These are phyloP conservation scores for Stephania yunnanensis DNA, from an alignment of 164 flowering plant genomes.

Conservation along the genomic window DNA sequence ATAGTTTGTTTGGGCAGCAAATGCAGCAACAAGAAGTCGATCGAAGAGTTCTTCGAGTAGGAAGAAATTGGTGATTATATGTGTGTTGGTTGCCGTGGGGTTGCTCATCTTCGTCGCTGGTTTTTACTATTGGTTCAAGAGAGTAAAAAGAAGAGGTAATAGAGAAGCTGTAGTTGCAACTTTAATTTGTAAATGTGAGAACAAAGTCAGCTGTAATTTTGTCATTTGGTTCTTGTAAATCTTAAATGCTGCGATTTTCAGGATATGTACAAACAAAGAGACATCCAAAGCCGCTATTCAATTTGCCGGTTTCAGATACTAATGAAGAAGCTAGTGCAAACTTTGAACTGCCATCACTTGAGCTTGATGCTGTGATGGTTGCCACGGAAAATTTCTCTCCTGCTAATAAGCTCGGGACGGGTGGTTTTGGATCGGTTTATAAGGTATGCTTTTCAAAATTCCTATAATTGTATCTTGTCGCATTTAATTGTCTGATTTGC, in stretches of 20 bases:
- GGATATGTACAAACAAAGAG: neutral
- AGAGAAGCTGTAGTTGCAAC: neutral
- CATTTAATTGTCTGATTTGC: neutral
- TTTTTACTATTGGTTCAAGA: neutral
- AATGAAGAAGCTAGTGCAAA: neutral
- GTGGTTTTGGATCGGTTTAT: constrained; percentile 33
- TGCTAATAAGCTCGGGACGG: constrained; percentile 23
- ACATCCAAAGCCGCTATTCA: neutral
- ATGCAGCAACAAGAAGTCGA: neutral
- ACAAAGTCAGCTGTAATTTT: neutral
- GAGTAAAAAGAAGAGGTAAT: neutral
- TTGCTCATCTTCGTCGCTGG: neutral
- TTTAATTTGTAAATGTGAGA: neutral
- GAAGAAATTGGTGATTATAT: neutral
- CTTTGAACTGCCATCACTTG: neutral
- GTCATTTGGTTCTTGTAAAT: neutral
- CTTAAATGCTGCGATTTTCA: neutral
- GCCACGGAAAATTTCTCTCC: constrained; percentile 22
- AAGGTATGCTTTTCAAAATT: constrained; percentile 10
- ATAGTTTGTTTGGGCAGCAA: neutral
- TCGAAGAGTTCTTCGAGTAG: neutral
- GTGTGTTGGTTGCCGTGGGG: neutral
- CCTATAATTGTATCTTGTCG: neutral
- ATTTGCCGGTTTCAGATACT: neutral
- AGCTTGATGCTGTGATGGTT: neutral